Base-by-base conservation (phyloP, 2,329 filamentous ascomycete genomes). In the Aspergillus persii region DNA sequence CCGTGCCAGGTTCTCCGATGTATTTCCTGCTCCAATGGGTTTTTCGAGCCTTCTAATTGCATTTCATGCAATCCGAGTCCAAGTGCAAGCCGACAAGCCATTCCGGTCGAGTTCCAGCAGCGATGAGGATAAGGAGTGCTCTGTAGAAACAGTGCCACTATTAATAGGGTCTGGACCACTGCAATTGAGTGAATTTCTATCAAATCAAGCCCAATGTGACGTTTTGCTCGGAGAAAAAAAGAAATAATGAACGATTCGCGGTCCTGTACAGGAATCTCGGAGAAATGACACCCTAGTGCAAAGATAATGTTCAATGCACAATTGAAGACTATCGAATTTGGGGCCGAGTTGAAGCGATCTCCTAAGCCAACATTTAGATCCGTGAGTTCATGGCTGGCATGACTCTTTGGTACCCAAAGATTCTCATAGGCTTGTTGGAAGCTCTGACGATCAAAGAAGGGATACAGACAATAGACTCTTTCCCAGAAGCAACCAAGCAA, bases 301-400 rank as follows among this genome's bases (percentile, higher is more conserved):
- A 82, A 79, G 1, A 81, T 74, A 9, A 68, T 63, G 58, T 81
- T 81, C 33, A 81, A 66, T 1, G 77, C 75, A 36, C 69, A 76
- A 56, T 78, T 73, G 50, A 81, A 80, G 6, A 78, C 71, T 9
- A 76, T 74, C 0, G 74, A 73, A 36, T 66, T 69, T 2, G 74
- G 64, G 2, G 69, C 72, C 0, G 70, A 75, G 15, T 74, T 69
- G 7, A 54, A 64, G 18, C 58, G 59, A 8, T 67, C 70, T 4
- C 71, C 77, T 4, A 79, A 66, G 0, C 77, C 78, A 8, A 77
- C 68, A 5, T 70, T 66, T 8, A 70, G 57, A 6, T 68, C 61
- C 15, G 64, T 62, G 7, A 66, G 61, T 9, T 63, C 52, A 9
- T 56, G 58, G 31, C 56, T 63, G 0, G 65, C 54, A 29, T 66